phyloP scores from a whole-genome alignment of 2,329 filamentous ascomycete species.

The Arthrobotrys sphaeroides region DNA sequence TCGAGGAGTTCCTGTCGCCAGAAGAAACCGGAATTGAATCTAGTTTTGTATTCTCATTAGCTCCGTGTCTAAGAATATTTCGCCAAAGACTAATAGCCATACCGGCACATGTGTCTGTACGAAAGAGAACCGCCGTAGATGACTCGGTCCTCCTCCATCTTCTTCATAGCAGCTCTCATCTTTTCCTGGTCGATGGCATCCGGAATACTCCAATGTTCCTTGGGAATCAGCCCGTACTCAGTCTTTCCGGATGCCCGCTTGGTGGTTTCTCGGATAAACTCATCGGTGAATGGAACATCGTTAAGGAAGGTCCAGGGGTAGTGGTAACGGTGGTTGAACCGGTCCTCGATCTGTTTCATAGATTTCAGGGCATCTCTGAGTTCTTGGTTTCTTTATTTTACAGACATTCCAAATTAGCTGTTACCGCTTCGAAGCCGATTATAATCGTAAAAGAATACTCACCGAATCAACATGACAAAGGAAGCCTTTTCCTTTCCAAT shows the following conservation, averaged over 20 bases:
- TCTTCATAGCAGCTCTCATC: constrained; percentile 54
- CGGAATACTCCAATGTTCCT: constrained; percentile 56
- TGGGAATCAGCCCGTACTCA: constrained; percentile 56
- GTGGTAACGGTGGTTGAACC: constrained; percentile 57
- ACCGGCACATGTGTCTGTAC: constrained; percentile 57
- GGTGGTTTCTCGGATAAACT: constrained; percentile 56
- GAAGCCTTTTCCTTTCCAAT: constrained; percentile 56
- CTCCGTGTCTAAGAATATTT: background rate
- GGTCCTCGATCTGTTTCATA: constrained; percentile 58
- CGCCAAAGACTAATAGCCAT: background rate
- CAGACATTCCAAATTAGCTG: background rate
- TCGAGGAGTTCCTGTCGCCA: constrained; percentile 55
- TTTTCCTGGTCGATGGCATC: constrained; percentile 55
- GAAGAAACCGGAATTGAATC: constrained; percentile 58
- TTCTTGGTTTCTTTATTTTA: constrained; percentile 55
- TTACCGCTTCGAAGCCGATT: background rate
- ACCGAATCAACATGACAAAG: constrained; percentile 58
- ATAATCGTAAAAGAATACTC: background rate
- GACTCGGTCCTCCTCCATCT: constrained; percentile 56
- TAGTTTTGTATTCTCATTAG: constrained; percentile 32
- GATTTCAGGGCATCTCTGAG: constrained; percentile 57
- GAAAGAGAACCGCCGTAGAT: constrained; percentile 57
- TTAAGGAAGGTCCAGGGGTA: constrained; percentile 58
- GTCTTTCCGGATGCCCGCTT: constrained; percentile 56
- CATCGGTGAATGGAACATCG: constrained; percentile 57